Evolutionary conservation across 1,284 basidiomycete species (phyloP).

Genomic region (Laetiporus sulphureus): DNA sequence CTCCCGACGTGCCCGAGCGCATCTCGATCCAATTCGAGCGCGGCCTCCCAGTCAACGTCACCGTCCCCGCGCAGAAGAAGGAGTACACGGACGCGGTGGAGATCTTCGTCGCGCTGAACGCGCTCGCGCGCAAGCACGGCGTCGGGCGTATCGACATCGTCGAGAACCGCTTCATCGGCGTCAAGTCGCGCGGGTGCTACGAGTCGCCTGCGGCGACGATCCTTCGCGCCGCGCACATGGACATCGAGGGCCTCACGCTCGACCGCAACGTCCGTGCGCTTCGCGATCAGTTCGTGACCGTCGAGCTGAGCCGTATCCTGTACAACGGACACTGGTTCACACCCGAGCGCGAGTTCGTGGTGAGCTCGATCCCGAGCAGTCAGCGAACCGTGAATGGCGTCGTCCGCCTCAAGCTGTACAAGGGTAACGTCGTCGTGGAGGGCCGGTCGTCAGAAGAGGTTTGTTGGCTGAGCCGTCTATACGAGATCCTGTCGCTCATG

Average conservation of each 20-base stretch:
- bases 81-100: constrained; percentile 90
- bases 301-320: constrained; percentile 85
- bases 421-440: constrained; percentile 94
- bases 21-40: constrained; percentile 82
- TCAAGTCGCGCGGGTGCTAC: constrained; percentile 98
- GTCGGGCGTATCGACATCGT: constrained; percentile 98
- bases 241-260: constrained; percentile 94
- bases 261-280: constrained; percentile 95
- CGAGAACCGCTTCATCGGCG: constrained; percentile 98
- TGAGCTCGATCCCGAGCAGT: constrained; percentile 82
- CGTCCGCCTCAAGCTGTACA: constrained; percentile 89
- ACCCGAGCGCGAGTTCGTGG: constrained; percentile 94
- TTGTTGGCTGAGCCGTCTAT: constrained; percentile 10
- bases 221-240: constrained; percentile 92
- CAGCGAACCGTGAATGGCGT: constrained; percentile 96
- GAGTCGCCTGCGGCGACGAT: constrained; percentile 97
- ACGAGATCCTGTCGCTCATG: background rate
- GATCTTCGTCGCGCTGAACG: constrained; percentile 90
- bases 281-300: constrained; percentile 92
- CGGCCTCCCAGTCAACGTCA: constrained; percentile 84
- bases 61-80: constrained; percentile 42
- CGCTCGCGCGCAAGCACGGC: constrained; percentile 91
- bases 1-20: constrained; percentile 77
- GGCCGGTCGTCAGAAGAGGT: constrained; percentile 88
- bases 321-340: constrained; percentile 99